Evolutionary conservation across 2,329 filamentous ascomycete genomes (phyloP).

Genomic region (Pseudogymnoascus sp.): DNA sequence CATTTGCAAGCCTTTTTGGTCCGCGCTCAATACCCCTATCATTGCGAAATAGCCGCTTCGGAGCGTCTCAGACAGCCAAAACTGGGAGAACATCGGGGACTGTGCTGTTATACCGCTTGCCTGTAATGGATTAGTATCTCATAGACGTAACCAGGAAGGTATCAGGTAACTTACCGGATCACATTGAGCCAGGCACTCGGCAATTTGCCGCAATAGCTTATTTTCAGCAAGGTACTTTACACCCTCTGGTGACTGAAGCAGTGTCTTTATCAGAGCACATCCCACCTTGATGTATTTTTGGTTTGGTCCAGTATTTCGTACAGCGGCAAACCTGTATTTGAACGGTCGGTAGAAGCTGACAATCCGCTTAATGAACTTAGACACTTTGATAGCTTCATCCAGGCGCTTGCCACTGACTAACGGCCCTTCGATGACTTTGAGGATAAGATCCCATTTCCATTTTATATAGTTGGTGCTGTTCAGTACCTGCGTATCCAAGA

Average conservation of each 20-base stretch:
- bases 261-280: constrained; percentile 75
- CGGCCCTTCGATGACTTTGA: constrained; percentile 85
- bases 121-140: constrained; percentile 29
- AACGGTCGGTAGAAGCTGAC: constrained; percentile 95
- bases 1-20: constrained; percentile 74
- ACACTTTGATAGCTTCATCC: constrained; percentile 87
- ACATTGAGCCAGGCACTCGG: constrained; percentile 90
- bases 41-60: constrained; percentile 92
- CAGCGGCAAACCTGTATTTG: constrained; percentile 88
- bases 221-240: constrained; percentile 79
- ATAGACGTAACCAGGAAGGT: not conserved
- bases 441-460: constrained; percentile 95
- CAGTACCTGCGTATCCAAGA: constrained; percentile 75
- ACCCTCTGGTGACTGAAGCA: constrained; percentile 80
- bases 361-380: constrained; percentile 91
- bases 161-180: constrained; percentile 56
- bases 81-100: constrained; percentile 78
- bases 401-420: constrained; percentile 82
- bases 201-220: constrained; percentile 87
- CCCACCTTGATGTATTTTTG: constrained; percentile 90
- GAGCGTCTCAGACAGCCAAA: constrained; percentile 76
- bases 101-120: constrained; percentile 69
- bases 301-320: constrained; percentile 82
- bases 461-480: constrained; percentile 86
- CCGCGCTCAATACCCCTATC: constrained; percentile 76